A percentile compares a stretch with the other conserved stretches of the same genome.
These are phyloP conservation scores for Neonectria sp. DNA, from an alignment of 2,329 filamentous ascomycete genomes.

Conservation along the genomic window DNA sequence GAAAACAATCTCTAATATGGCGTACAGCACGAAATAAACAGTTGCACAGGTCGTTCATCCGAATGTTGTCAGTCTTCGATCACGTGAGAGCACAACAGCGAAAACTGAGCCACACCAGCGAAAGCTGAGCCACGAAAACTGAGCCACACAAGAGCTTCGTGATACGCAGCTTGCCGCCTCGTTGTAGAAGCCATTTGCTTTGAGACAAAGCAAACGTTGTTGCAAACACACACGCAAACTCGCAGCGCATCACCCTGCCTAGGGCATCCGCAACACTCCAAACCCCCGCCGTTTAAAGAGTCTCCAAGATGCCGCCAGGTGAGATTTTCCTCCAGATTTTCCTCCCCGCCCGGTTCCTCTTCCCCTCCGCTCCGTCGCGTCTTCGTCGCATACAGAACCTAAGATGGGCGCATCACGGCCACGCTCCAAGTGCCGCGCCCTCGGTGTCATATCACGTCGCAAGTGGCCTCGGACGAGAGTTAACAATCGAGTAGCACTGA, in stretches of 20 bases:
- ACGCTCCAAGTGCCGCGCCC: conserved; percentile 8
- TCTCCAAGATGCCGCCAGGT: conserved; percentile 48
- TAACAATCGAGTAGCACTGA: conserved; percentile 53
- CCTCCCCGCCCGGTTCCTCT: not conserved
- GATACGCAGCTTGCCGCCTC: not conserved
- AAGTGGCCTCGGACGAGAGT: conserved; percentile 17
- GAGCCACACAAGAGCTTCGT: conserved; percentile 22
- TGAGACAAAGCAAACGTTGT: conserved; percentile 9
- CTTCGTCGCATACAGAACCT: conserved; percentile 19
- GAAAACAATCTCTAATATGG: too few species aligned
- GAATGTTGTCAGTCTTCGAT: not conserved
- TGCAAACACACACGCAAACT: not conserved
- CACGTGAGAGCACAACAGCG: conserved; percentile 6
- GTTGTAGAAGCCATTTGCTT: conserved; percentile 9
- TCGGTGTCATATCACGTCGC: conserved; percentile 18
- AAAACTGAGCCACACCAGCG: conserved; percentile 7
- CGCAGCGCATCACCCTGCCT: not conserved
- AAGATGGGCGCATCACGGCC: conserved; percentile 26
- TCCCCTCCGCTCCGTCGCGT: not conserved
- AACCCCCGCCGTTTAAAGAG: not conserved
- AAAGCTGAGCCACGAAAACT: too few species aligned
- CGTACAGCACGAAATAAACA: too few species aligned
- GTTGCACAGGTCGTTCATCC: too few species aligned
- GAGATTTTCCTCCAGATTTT: conserved; percentile 29
- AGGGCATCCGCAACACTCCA: not conserved